Evolutionary conservation across 2,329 filamentous ascomycete species (phyloP), one percentile per base, ranked within the genome.

Genomic region (Aureobasidium sp.): DNA sequence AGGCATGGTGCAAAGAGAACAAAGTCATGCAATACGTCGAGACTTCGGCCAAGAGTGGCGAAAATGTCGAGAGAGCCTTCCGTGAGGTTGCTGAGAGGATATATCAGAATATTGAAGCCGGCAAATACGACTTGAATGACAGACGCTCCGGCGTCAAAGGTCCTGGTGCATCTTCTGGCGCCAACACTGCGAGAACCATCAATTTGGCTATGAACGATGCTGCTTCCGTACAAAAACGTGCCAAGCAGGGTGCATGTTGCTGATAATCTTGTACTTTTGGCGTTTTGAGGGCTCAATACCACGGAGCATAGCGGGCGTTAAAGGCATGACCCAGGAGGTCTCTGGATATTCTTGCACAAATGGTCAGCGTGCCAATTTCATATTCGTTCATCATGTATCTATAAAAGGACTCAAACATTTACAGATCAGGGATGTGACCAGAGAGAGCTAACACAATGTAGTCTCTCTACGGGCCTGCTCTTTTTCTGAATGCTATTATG

Each of bases 41-140:
- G 79, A 99, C 94, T 42, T 92, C 88, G 67, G 94, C 94, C 54
- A 99, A 97, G 80, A 95, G 88, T 64, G 94, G 94, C 58, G 91
- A 96, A 72, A 91, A 91, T 55, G 94, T 99, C 39, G 94, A 99
- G 74, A 84, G 86, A 67, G 94, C 94, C 2, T 99, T 99, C 70
- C 82, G 96, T 71, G 86, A 94, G 70, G 92, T 97, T 14, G 91
- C 94, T 25, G 91, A 97, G 79, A 82, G 92, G 74, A 97, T 99
- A 78, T 96, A 95, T 72, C 86, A 93, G 73, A 97, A 97, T 70
- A 97, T 99, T 65, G 91, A 97, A 78, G 90, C 90, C 1, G 94
- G 94, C 11, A 90, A 86, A 72, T 97, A 97, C 73, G 92, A 99
- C 76, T 78, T 97, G 67, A 96, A 96, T 72, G 93, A 97, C 74